phyloP scores from a whole-genome alignment of 345 rosid species.

The Populus ilicifolia region DNA sequence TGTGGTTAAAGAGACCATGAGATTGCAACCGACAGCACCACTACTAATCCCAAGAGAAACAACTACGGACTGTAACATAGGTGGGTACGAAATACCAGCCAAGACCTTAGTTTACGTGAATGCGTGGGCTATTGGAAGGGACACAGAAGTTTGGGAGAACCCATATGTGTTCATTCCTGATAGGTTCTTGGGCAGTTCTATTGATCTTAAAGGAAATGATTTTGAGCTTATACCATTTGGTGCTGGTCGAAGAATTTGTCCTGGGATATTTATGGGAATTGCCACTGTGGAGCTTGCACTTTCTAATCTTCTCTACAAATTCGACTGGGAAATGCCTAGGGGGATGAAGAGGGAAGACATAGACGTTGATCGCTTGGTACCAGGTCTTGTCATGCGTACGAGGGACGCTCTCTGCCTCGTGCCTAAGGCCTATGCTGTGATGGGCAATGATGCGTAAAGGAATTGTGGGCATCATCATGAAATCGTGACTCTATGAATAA shows the following conservation, averaged over 20 bases:
- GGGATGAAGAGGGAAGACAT: neutral
- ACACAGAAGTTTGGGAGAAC: conserved; percentile 2
- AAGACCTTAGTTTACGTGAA: neutral
- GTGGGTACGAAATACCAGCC: neutral
- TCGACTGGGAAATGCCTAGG: conserved; percentile 1
- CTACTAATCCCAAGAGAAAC: neutral
- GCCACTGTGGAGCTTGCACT: neutral
- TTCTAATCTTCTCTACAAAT: neutral
- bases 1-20: neutral
- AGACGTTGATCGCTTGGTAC: neutral
- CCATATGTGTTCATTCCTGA: neutral
- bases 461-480: too few relatives aligned
- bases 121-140: neutral
- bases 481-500: too few relatives aligned
- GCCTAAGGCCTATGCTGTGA: neutral
- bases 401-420: neutral
- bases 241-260: neutral
- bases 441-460: too few relatives aligned
- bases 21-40: neutral
- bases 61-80: too few relatives aligned
- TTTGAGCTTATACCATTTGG: conserved; percentile 1
- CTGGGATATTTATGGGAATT: neutral
- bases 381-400: neutral
- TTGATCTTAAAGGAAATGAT: neutral
- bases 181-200: neutral